Base-by-base conservation (phyloP, 139 green algal species). In the Chlamydomonas applanata region DNA sequence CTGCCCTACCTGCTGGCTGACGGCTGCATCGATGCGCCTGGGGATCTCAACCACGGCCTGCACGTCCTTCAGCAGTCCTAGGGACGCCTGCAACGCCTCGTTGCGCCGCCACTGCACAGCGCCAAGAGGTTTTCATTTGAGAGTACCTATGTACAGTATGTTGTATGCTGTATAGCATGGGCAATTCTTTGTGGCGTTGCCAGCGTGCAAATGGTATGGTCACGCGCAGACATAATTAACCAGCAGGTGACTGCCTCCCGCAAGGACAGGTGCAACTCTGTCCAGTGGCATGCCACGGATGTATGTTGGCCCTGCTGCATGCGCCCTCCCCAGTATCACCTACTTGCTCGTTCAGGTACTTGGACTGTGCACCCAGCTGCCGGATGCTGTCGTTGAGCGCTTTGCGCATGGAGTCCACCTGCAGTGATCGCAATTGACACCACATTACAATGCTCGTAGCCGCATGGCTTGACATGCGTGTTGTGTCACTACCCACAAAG, bases 21-120 rank as follows among this genome's bases (percentile, higher is more conserved):
- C 53, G 3, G 75, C 79, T 33, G 62, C 66, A 5, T 87, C 70
- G 24, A 88, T 82, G 35, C 66, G 46, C 17, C 52, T 49, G 24
- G 90, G 90, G 32, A 90, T 65, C 61, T 87, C 82, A 25, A 83
- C 75, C 36, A 91, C 77, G 3, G 73, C 70, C 45, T 88, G 76
- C 1, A 95, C 79, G 77, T 93, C 87, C 32, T 77, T 71, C 73
- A 96, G 82, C 73, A 96, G 84, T n/a, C 74, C 56, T 24, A 89
- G 73, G 20, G 83, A 91, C 24, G 87, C 76, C 14, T 77, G 74
- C 60, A 94, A 64, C 32, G 73, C 79, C 19, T 90, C 36, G 59
- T 84, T 82, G 17, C 86, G 85, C 44, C 81, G 83, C 87, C 91
- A 96, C 81, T 92, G 76, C 63, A 52, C 32, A 66, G 27, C 24